phyloP scores from a whole-genome alignment of 2,329 filamentous ascomycete genomes.

The Scolecobasidium constrictum region DNA sequence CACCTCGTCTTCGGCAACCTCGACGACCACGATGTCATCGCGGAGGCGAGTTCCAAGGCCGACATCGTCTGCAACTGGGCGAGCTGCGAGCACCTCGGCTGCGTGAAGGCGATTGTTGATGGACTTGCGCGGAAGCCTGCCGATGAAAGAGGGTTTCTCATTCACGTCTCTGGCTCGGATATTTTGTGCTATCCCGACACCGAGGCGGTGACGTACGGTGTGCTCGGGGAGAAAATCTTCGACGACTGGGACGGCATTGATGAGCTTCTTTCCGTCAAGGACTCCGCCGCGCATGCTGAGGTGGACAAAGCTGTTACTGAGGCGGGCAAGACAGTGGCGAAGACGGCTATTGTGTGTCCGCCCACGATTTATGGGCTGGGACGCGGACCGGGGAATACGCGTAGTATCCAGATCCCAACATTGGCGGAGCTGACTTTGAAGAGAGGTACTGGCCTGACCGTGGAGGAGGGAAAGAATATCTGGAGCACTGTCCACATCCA shows the following conservation, averaged over 20 bases:
- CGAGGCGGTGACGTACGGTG: neutral
- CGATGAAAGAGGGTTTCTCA: neutral
- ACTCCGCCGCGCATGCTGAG: neutral
- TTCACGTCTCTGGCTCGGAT: constrained; percentile 2
- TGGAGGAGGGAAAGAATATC: constrained; percentile 3
- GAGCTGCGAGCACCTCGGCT: constrained; percentile 33
- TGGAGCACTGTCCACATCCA: neutral
- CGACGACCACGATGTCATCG: constrained; percentile 32
- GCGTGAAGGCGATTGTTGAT: constrained; percentile 36
- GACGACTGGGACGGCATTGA: constrained; percentile 1
- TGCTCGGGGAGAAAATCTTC: neutral
- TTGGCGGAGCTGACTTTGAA: neutral
- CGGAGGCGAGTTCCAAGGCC: constrained; percentile 33
- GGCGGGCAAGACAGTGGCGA: neutral
- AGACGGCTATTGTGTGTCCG: neutral
- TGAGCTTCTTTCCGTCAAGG: neutral
- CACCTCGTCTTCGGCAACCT: constrained; percentile 42
- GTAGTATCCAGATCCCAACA: constrained; percentile 1
- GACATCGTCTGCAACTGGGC: constrained; percentile 40
- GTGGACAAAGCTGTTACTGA: neutral
- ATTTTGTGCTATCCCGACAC: neutral
- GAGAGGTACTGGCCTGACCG: neutral
- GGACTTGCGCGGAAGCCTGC: too few species aligned
- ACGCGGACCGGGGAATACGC: neutral
- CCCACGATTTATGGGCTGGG: constrained; percentile 4